Conservation (phyloP, 306 rosid species). For the Spatholobus suberectus region DNA sequence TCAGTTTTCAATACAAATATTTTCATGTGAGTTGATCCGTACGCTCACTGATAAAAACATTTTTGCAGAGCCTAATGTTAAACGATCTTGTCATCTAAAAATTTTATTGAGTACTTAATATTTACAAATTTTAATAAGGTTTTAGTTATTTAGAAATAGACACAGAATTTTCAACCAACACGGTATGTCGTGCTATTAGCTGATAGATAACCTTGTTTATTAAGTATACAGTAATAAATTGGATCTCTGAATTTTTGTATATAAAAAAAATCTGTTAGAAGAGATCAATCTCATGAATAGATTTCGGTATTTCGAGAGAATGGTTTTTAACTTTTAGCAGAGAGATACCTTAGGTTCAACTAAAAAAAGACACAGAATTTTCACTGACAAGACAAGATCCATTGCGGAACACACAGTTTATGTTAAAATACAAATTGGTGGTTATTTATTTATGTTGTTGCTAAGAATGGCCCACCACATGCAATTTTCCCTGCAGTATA, state of each 20-base stretch:
- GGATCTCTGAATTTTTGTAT: too few relatives aligned
- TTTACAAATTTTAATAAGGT: not conserved
- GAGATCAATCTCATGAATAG: too few relatives aligned
- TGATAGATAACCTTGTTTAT: too few relatives aligned
- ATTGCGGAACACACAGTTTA: not conserved
- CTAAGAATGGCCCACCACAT: conserved; percentile 17
- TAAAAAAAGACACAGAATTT: not conserved
- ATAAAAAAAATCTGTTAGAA: too few relatives aligned
- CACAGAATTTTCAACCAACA: not conserved
- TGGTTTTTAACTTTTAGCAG: too few relatives aligned
- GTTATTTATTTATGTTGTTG: not conserved
- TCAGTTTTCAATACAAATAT: conserved; percentile 46
- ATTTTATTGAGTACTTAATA: not conserved
- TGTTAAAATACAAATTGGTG: not conserved
- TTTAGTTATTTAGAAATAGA: not conserved
- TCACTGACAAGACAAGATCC: conserved; percentile 3
- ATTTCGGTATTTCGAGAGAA: too few relatives aligned
- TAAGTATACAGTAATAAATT: too few relatives aligned
- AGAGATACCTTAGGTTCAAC: too few relatives aligned
- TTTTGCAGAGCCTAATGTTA: not conserved
- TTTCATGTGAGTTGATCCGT: too few relatives aligned
- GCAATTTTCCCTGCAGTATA: conserved; percentile 56
- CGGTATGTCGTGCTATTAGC: too few relatives aligned
- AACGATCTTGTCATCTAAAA: not conserved
- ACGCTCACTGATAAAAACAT: too few relatives aligned